These are phyloP conservation scores for Podila verticillata DNA, from an alignment of 192 early-diverging fungal genomes.

Conservation along the genomic window DNA sequence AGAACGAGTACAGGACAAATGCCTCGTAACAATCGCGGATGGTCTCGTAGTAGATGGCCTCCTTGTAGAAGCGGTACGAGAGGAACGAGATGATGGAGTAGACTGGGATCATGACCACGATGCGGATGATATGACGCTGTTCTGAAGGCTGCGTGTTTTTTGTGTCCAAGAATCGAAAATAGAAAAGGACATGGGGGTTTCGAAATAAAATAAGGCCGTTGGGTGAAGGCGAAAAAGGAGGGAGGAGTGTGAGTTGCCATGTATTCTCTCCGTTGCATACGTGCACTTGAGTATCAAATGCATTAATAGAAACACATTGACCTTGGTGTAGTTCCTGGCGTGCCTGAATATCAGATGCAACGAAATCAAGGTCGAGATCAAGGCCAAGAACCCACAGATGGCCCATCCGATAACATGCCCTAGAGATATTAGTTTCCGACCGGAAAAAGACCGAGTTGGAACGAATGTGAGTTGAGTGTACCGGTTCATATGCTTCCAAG, in stretches of 20 bases:
- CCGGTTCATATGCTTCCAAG: no score
- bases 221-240: neutral
- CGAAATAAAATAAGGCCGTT: neutral
- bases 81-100: slow-evolving; percentile 76
- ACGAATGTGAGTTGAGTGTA: no score
- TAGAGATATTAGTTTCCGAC: slow-evolving; percentile 12
- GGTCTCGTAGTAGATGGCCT: slow-evolving; percentile 72
- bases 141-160: neutral
- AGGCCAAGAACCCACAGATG: slow-evolving; percentile 62
- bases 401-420: slow-evolving; percentile 72
- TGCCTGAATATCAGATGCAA: slow-evolving; percentile 59
- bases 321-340: slow-evolving; percentile 65
- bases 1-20: slow-evolving; percentile 78
- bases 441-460: no score
- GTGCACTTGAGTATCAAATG: neutral
- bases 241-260: neutral
- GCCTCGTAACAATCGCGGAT: slow-evolving; percentile 82
- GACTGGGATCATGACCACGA: slow-evolving; percentile 76
- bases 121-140: slow-evolving; percentile 76
- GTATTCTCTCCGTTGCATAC: neutral
- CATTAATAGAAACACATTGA: neutral
- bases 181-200: no score
- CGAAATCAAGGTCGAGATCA: slow-evolving; percentile 62
- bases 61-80: slow-evolving; percentile 75
- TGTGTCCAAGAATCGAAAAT: neutral